Evolutionary conservation across 257 asterid species (phyloP).

Genomic region (Rubia yunnanensis): DNA sequence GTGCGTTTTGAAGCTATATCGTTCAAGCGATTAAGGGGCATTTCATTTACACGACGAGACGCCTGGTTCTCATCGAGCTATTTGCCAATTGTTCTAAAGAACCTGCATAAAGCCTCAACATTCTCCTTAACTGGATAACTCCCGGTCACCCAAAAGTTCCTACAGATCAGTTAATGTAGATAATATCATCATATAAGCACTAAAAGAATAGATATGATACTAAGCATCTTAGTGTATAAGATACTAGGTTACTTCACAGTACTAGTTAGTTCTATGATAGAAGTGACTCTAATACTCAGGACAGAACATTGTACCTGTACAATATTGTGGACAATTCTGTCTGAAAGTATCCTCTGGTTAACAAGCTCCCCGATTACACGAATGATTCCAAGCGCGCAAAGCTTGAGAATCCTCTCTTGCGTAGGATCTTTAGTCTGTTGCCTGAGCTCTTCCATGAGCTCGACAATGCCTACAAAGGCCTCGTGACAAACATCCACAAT

Average conservation of each 20-base stretch:
- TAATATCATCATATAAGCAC: background rate
- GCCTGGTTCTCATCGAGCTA: conserved; percentile 79
- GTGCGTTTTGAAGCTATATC: conserved; percentile 62
- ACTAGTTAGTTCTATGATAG: background rate
- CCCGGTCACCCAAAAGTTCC: conserved; percentile 84
- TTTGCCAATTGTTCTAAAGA: conserved; percentile 82
- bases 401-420: conserved; percentile 72
- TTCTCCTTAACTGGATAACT: too few species aligned
- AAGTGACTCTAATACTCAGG: background rate
- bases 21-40: conserved; percentile 58
- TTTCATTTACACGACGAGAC: conserved; percentile 59
- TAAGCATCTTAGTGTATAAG: too few species aligned
- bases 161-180: conserved; percentile 13
- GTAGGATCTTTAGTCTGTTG: conserved; percentile 66
- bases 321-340: conserved; percentile 89
- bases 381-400: conserved; percentile 91
- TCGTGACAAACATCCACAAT: conserved; percentile 85
- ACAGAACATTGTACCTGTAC: conserved; percentile 75
- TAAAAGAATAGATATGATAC: too few species aligned
- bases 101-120: conserved; percentile 94
- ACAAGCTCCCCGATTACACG: conserved; percentile 94
- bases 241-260: too few species aligned
- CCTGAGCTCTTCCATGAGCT: conserved; percentile 76
- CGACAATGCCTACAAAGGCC: conserved; percentile 81
- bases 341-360: conserved; percentile 96